Base-by-base conservation (phyloP, 2,329 filamentous ascomycete species). In the Colletotrichum higginsianum region DNA sequence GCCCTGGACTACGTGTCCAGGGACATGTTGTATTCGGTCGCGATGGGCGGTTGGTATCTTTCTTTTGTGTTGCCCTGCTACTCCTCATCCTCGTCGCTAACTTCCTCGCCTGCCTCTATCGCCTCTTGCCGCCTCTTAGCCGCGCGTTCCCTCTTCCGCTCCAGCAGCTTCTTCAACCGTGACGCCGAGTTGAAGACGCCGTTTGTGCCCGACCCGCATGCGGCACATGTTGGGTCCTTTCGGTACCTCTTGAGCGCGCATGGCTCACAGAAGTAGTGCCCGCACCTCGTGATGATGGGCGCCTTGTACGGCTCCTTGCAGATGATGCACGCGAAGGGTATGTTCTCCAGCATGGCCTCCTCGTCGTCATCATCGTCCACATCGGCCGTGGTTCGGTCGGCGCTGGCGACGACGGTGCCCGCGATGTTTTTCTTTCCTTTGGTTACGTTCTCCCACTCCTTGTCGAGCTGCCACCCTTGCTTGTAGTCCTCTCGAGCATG, bases 391-490 rank as follows among this genome's bases (percentile, higher is more conserved):
- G 81, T 78, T 16, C 87, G 84, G 75, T 90, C 88, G 3, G 89
- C 89, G 63, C 86, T 90, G 35, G 90, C 88, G 2, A 93, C 85
- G 0, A 90, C 82, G 3, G 89, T 93, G 8, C 91, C 92, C 6
- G 83, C 85, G 0, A 88, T 75, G 55, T 88, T 86, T 78, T 90
- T 91, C 80, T 90, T 91, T 60, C 89, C 93, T 78, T 93, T 95
- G 8, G 91, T 93, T 2, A 92, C 90, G 46, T 90, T 92, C 79
- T 99, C 96, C 96, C 96, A 99, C 60, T 98, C 96, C 63, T 89
- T 88, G 81, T 99, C 96, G 5, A 99, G 87, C 80, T 98, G 94
- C 96, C 96, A 99, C 3, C 96, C 96, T 79, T 95, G 93, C 76
- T 96, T 94, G 79, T 94, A 93, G 80, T 94, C 93, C 77, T 94